These are phyloP conservation scores for Persicaria tinctoria DNA, from an alignment of 148 eudicot species.

Conservation along the genomic window DNA sequence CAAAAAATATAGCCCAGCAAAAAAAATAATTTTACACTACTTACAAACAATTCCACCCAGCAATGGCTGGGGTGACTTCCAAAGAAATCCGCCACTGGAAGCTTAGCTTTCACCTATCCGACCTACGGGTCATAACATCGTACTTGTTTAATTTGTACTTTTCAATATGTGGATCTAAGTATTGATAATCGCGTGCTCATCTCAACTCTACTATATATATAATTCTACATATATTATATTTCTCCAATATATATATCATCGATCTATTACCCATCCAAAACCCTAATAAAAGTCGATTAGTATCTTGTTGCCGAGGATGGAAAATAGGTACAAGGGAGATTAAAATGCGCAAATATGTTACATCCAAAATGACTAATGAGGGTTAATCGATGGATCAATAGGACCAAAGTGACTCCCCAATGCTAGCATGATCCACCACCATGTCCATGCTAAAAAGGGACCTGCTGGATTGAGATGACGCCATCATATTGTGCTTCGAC, in stretches of 20 bases:
- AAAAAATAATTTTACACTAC: too few relatives aligned
- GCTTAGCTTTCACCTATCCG: too few relatives aligned
- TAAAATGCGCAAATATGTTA: neutral
- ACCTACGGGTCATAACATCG: too few relatives aligned
- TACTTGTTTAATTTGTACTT: too few relatives aligned
- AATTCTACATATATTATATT: neutral
- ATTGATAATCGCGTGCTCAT: too few relatives aligned
- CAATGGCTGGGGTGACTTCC: too few relatives aligned
- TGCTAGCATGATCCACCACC: conserved; percentile 13
- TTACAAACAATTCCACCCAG: too few relatives aligned
- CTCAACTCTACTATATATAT: neutral
- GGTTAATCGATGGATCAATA: conserved; percentile 11
- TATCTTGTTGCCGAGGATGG: neutral
- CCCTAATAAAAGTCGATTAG: neutral
- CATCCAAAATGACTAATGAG: neutral
- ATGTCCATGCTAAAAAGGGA: conserved; percentile 15
- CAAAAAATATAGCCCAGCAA: too few relatives aligned
- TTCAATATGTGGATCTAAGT: too few relatives aligned
- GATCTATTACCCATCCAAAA: neutral
- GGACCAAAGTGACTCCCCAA: conserved; percentile 19
- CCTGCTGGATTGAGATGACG: neutral
- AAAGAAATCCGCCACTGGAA: too few relatives aligned
- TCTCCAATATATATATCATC: too few relatives aligned
- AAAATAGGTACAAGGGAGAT: neutral
- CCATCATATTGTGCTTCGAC: neutral